Conservation (phyloP, 2,329 filamentous ascomycete genomes). For the Scleromitrula shiraiana region DNA sequence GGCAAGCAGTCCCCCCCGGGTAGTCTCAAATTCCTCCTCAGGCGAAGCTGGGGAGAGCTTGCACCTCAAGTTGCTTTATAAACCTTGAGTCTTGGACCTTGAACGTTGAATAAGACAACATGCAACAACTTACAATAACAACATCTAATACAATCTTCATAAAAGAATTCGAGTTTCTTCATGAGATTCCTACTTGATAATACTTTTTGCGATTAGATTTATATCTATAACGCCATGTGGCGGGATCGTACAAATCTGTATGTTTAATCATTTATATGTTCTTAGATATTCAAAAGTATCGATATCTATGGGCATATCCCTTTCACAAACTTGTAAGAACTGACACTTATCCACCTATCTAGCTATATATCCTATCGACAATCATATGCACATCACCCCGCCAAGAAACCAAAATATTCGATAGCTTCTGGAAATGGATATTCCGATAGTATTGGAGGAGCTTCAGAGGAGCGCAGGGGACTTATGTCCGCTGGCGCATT, state of each 20-base stretch:
- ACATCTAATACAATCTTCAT: neutral
- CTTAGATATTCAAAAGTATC: too few relatives aligned
- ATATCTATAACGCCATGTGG: conserved; percentile 68
- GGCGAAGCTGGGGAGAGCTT: conserved; percentile 5
- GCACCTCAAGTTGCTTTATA: too few relatives aligned
- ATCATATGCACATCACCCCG: conserved; percentile 91
- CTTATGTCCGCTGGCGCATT: conserved; percentile 75
- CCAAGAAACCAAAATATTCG: conserved; percentile 68
- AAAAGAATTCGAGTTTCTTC: conserved; percentile 2
- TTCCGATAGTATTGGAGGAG: conserved; percentile 50
- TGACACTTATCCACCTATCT: conserved; percentile 23
- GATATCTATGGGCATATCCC: too few relatives aligned
- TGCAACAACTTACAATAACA: conserved; percentile 8
- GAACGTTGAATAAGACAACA: conserved; percentile 6
- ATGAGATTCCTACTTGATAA: neutral
- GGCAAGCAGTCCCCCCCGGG: too few relatives aligned
- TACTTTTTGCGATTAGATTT: conserved; percentile 9
- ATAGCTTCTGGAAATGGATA: conserved; percentile 43
- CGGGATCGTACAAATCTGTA: conserved; percentile 98
- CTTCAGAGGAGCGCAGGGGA: conserved; percentile 59
- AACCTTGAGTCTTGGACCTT: too few relatives aligned
- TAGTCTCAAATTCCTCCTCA: conserved; percentile 2
- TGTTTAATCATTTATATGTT: conserved; percentile 28
- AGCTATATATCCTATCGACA: conserved; percentile 99
- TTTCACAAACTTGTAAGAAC: conserved; percentile 12